Conservation (phyloP, 148 eudicot species). For the Talinum fruticosum region DNA sequence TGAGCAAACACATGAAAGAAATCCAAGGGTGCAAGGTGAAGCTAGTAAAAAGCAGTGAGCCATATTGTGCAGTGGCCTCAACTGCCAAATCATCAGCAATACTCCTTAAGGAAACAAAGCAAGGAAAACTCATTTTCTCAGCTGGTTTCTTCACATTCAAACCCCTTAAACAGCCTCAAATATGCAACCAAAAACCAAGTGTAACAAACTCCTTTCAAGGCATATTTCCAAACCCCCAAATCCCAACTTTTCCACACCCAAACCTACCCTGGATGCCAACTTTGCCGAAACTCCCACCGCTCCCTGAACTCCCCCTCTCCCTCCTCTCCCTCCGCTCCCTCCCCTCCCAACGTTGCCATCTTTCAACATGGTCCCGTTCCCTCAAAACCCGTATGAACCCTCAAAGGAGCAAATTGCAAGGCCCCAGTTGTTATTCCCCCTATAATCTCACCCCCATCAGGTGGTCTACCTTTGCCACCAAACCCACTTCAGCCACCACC, state of each 20-base stretch:
- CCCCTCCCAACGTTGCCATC: slow-evolving; percentile 26
- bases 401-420: slow-evolving; percentile 5
- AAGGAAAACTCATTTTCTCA: slow-evolving; percentile 55
- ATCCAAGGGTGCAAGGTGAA: slow-evolving; percentile 61
- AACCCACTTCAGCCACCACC: slow-evolving; percentile 45
- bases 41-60: slow-evolving; percentile 61
- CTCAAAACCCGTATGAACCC: slow-evolving; percentile 9
- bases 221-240: slow-evolving; percentile 5
- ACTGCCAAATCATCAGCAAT: slow-evolving; percentile 53
- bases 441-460: slow-evolving; percentile 30
- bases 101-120: slow-evolving; percentile 45
- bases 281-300: slow-evolving; percentile 42
- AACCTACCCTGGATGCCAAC: slow-evolving; percentile 41
- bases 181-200: slow-evolving; percentile 61
- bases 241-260: slow-evolving; percentile 18
- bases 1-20: slow-evolving; percentile 52
- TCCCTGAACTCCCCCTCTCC: slow-evolving; percentile 54
- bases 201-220: slow-evolving; percentile 16
- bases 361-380: not conserved
- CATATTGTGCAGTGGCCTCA: slow-evolving; percentile 69
- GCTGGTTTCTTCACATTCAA: slow-evolving; percentile 89
- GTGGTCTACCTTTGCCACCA: slow-evolving; percentile 41
- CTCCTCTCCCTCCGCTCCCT: slow-evolving; percentile 52
- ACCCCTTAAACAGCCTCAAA: slow-evolving; percentile 54
- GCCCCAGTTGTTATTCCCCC: slow-evolving; percentile 32